Evolutionary conservation across 352 stramenopile species (phyloP).

Genomic region (Globisporangium orthogonon): DNA sequence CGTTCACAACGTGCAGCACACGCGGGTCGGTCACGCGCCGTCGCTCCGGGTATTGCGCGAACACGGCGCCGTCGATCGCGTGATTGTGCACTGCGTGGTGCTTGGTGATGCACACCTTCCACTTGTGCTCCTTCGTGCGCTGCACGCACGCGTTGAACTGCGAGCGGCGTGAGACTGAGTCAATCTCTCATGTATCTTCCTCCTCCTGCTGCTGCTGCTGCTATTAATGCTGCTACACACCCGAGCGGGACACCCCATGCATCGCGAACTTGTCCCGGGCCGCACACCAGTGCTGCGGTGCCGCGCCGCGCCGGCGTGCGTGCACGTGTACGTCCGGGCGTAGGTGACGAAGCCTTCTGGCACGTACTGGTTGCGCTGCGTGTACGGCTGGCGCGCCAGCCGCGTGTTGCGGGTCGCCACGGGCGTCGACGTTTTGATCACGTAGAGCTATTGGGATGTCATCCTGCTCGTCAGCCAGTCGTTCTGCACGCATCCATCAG

Average conservation of each 20-base stretch:
- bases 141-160: slow-evolving; percentile 1
- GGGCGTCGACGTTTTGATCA: background rate
- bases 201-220: background rate
- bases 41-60: background rate
- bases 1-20: background rate
- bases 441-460: background rate
- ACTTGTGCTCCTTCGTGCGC: background rate
- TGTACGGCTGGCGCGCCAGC: background rate
- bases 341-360: background rate
- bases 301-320: background rate
- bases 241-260: slow-evolving; percentile 1
- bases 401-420: slow-evolving; percentile 1
- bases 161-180: no score
- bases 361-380: background rate
- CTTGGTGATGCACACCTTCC: background rate
- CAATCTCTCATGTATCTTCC: no score
- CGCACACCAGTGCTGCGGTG: background rate
- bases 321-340: slow-evolving; percentile 2
- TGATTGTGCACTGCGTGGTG: slow-evolving; percentile 1
- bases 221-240: background rate
- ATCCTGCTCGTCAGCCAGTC: no score
- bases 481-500: no score
- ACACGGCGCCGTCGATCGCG: background rate
- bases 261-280: background rate
- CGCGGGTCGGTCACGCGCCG: slow-evolving; percentile 1